phyloP scores from a whole-genome alignment of 108 stramenopile genomes.

The Pseudonitzschia pungens region DNA sequence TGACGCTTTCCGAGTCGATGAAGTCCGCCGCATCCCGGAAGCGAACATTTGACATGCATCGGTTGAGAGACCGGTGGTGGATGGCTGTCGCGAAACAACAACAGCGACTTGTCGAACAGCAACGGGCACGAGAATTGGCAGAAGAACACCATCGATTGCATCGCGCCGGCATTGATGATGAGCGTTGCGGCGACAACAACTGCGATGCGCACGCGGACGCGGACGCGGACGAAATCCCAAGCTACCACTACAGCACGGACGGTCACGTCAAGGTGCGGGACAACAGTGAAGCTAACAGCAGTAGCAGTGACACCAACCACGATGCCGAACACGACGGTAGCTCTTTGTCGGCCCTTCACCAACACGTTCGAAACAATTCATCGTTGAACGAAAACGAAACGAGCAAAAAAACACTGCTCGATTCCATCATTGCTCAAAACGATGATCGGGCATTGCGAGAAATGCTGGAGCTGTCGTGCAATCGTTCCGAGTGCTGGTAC shows the following conservation, averaged over 20 bases:
- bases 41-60: conserved; percentile 25
- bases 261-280: no score
- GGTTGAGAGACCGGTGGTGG: conserved; percentile 54
- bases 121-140: neutral
- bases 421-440: conserved; percentile 9
- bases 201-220: no score
- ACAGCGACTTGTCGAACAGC: conserved; percentile 3
- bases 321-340: neutral
- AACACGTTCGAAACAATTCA: neutral
- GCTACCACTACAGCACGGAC: neutral
- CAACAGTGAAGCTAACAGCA: no score
- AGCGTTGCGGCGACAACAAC: neutral
- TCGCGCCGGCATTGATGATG: neutral
- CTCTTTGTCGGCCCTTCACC: conserved; percentile 3
- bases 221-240: neutral
- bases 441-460: conserved; percentile 19
- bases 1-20: neutral
- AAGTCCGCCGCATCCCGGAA: neutral
- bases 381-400: neutral
- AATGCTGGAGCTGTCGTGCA: conserved; percentile 3
- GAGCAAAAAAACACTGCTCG: conserved; percentile 1
- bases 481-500: neutral
- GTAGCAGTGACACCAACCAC: neutral
- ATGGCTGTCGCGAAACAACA: conserved; percentile 21
- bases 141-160: neutral